Evolutionary conservation across 2,329 filamentous ascomycete species (phyloP).

Genomic region (Sporothrix humicola): DNA sequence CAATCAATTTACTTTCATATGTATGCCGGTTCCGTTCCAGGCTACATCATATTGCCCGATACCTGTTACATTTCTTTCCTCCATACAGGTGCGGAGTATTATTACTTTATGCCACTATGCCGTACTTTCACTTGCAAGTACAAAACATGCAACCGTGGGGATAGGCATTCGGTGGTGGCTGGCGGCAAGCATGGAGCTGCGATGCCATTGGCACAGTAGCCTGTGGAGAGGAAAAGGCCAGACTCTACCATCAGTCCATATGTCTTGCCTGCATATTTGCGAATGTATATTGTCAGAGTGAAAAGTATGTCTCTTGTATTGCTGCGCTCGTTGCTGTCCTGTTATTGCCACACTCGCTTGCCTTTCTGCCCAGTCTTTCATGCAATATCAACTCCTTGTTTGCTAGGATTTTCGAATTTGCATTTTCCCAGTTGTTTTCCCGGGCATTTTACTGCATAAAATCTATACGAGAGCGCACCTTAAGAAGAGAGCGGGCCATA

Average conservation of each 20-base stretch:
- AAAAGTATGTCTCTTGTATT: not conserved
- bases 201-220: no score
- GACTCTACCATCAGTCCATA: no score
- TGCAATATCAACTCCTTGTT: not conserved
- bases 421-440: not conserved
- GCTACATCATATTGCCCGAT: not conserved
- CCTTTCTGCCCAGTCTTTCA: not conserved
- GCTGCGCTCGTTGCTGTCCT: not conserved
- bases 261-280: no score
- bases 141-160: not conserved
- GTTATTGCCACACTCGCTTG: not conserved
- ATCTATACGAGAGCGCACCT: not conserved
- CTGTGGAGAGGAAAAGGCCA: no score
- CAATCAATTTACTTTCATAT: not conserved
- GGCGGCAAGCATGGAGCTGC: no score
- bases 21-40: not conserved
- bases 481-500: not conserved
- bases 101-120: slow-evolving; percentile 8
- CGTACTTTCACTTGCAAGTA: no score
- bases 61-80: not conserved
- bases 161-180: no score
- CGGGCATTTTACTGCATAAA: not conserved
- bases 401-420: not conserved
- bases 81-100: not conserved
- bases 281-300: no score